Percentiles rank a stretch among this genome's conserved stretches.
Evolutionary conservation across 306 rosid species (phyloP).

Genomic region (Begonia peltatifolia): DNA sequence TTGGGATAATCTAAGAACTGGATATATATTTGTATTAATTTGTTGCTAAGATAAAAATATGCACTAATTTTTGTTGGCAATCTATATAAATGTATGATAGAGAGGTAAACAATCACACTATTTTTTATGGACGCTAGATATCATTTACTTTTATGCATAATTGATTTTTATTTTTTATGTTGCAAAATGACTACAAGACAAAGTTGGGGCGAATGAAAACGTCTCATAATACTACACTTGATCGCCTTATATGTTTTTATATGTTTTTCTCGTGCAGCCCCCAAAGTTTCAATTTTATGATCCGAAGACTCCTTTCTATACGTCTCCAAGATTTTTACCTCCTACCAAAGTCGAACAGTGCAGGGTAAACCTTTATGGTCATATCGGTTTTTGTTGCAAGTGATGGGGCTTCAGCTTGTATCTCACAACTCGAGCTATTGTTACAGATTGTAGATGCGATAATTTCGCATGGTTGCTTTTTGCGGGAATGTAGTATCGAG

Average conservation of each 20-base stretch:
- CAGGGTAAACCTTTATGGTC: slow-evolving; percentile 50
- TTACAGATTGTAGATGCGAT: slow-evolving; percentile 78
- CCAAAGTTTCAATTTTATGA: slow-evolving; percentile 83
- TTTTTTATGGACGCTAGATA: too few relatives aligned
- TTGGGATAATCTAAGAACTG: slow-evolving; percentile 10
- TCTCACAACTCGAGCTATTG: slow-evolving; percentile 8
- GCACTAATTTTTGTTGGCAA: too few relatives aligned
- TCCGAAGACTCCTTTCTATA: slow-evolving; percentile 93
- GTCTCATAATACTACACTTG: too few relatives aligned
- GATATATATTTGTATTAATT: not conserved
- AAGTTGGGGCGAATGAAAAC: too few relatives aligned
- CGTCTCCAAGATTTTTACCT: slow-evolving; percentile 92
- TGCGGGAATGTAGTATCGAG: slow-evolving; percentile 70
- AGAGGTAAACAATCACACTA: too few relatives aligned
- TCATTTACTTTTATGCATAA: too few relatives aligned
- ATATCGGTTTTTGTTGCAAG: not conserved
- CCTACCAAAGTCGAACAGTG: slow-evolving; percentile 94
- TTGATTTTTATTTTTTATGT: too few relatives aligned
- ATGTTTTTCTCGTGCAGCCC: slow-evolving; percentile 34
- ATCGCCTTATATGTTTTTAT: too few relatives aligned
- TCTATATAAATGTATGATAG: too few relatives aligned
- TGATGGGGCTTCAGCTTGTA: slow-evolving; percentile 6
- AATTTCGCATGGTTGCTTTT: slow-evolving; percentile 91
- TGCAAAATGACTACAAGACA: too few relatives aligned
- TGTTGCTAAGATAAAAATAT: too few relatives aligned